Conservation (phyloP, 2,329 filamentous ascomycete genomes). For the Xylariaceae sp. region DNA sequence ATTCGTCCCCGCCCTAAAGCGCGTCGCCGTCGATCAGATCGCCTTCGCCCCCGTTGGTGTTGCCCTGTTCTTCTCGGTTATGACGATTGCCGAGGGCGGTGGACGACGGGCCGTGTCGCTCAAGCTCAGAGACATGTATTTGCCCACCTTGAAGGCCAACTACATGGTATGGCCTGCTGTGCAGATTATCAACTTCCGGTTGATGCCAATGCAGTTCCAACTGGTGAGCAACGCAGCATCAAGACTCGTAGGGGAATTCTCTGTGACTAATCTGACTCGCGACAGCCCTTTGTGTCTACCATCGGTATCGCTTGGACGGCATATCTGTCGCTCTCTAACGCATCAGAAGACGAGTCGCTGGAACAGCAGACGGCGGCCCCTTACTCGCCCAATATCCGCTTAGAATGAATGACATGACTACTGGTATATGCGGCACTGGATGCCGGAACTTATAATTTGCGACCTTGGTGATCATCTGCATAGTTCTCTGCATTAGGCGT, state of each 20-base stretch:
- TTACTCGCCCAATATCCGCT: constrained; percentile 35
- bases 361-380: constrained; percentile 24
- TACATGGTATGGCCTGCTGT: constrained; percentile 93
- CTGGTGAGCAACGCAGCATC: constrained; percentile 61
- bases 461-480: background rate
- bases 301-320: constrained; percentile 97
- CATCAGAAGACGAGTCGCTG: constrained; percentile 63
- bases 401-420: constrained; percentile 21
- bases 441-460: background rate
- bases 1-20: constrained; percentile 76
- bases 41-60: constrained; percentile 89
- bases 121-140: constrained; percentile 91
- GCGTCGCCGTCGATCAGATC: constrained; percentile 88
- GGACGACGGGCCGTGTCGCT: constrained; percentile 71
- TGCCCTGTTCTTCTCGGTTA: constrained; percentile 86
- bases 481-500: constrained; percentile 8
- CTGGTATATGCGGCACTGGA: background rate
- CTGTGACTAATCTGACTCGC: constrained; percentile 3
- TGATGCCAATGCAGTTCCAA: constrained; percentile 94
- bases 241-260: background rate
- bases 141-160: constrained; percentile 93
- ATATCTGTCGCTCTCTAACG: constrained; percentile 89
- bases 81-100: constrained; percentile 93
- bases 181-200: constrained; percentile 91
- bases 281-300: constrained; percentile 88